Base-by-base conservation (phyloP, 176 grass and related monocot species). In the Triticum turgidum region DNA sequence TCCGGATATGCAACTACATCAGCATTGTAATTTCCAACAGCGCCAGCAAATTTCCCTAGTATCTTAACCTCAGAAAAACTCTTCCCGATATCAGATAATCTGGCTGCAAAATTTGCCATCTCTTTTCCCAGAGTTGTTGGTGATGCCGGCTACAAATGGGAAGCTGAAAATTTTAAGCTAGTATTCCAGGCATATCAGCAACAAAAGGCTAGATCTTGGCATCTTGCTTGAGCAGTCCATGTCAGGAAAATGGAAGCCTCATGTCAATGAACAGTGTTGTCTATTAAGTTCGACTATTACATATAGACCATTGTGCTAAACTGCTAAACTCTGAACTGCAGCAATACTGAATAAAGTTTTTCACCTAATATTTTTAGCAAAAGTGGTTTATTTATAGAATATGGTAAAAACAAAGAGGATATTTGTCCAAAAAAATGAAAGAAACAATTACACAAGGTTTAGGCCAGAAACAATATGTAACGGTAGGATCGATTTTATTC, bases 11-110 rank as follows among this genome's bases (percentile, higher is more conserved):
- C 94, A 39, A 89, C 86, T 74, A 89, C 90, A 87, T 94, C 85
- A 86, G 97, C 97, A 87, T 96, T 99, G 80, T 99, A 99, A 79
- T 99, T 99, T 87, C 97, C 97, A 85, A 99, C 92, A 69, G 97
- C 97, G 10, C 97, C 97, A 79, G 97, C 87, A 86, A 98, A 95
- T 76, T 98, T 98, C 42, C 96, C 93, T 14, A 93, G 85, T 83
- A 98, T 87, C 78, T 64, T 88, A 64, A 93, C 85, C 78, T 92
- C 89, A 6, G 71, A 81, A 70, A 96, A 88, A 81, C 86, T 70
- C 77, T 90, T 86, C 71, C 90, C 89, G 68, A 88, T 80, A 78
- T 91, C 88, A 88, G 78, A 89, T 45, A 96, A 84, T 87, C 92
- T 99, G 75, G 78, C 85, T 42, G 77, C 92, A 88, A 96, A 96